Percentiles rank a stretch among this genome's conserved stretches.
These are phyloP conservation scores for Vigna hirtella DNA, from an alignment of 306 rosid species.

Conservation along the genomic window DNA sequence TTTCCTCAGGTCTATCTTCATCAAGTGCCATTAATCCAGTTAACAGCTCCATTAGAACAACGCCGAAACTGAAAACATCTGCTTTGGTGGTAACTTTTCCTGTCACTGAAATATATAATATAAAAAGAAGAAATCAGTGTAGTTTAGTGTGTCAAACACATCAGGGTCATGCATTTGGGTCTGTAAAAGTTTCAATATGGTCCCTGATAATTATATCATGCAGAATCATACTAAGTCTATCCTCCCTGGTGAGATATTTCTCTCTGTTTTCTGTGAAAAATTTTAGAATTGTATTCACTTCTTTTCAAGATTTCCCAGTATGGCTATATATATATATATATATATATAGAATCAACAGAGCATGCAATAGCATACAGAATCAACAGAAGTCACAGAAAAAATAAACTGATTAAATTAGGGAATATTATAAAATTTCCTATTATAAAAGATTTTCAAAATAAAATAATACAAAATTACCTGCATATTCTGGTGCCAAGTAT, in stretches of 20 bases:
- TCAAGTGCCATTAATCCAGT: conserved; percentile 92
- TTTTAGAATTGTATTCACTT: background rate
- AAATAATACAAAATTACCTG: conserved; percentile 21
- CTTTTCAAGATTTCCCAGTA: conserved; percentile 20
- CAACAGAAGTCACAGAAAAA: conserved; percentile 9
- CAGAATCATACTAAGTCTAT: background rate
- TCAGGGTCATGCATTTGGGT: background rate
- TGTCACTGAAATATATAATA: conserved; percentile 62
- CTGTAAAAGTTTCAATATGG: background rate
- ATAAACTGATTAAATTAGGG: background rate
- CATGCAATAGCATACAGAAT: conserved; percentile 7
- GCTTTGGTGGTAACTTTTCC: conserved; percentile 91
- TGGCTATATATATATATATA: background rate
- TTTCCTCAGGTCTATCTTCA: conserved; percentile 81
- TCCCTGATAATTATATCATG: conserved; percentile 5
- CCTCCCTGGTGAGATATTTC: background rate
- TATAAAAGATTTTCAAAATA: background rate
- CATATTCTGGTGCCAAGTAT: conserved; percentile 67
- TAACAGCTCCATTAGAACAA: conserved; percentile 84
- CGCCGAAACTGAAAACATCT: conserved; percentile 92
- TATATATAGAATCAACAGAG: background rate
- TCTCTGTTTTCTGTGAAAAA: conserved; percentile 10
- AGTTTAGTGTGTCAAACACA: conserved; percentile 9
- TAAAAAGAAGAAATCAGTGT: conserved; percentile 42
- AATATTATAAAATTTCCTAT: background rate